Evolutionary conservation across 768 basidiomycete species (phyloP), one percentile per base, ranked within the genome.

Genomic region (Stropharia rugosoannulata): DNA sequence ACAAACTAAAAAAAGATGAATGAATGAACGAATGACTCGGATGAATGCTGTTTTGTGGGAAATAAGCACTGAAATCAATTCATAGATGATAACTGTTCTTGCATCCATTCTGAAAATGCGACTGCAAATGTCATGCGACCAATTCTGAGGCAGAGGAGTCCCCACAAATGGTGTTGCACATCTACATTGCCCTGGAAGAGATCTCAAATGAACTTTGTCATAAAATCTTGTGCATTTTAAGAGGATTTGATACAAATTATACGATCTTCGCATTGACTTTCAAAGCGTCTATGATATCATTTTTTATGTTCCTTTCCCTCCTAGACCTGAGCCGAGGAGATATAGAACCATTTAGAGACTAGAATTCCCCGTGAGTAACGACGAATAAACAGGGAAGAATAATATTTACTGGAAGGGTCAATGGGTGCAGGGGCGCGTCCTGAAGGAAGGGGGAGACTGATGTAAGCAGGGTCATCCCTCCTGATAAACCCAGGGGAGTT

Each of bases 301-400:
- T 13, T 41, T 41, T 19, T 41, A 9, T 41, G 40, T 11, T 32
- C 29, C 45, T 46, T n/a, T 15, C 12, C 36, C 18, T 37, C 37
- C 63, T 78, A 93, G 57, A 93, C 88, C 60, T 89, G 87, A 32
- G 90, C 90, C 35, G 92, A 93, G 18, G 93, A 91, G 66, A 95
- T 95, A 75, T 93, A 91, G 85, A 94, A 94, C 92, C 91, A 93
- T 69, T 93, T 93, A 61, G 86, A 91, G 63, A 93, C 91, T 92
- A 60, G 40, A 53, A 50, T 35, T 57, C 27, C 57, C 38, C 40
- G 37, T 65, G 11, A 47, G 44, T 25, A 39, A n/a, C 35, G 57
- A 29, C 13, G 13, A 36, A 22, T 7, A 45, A 15, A 16, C 53
- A 16, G 15, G 46, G 9, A 48, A 46, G 8, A 27, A 49, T n/a